Evolutionary conservation across 768 basidiomycete species (phyloP), one percentile per base, ranked within the genome.

Genomic region (Xanthoconium stramineum): DNA sequence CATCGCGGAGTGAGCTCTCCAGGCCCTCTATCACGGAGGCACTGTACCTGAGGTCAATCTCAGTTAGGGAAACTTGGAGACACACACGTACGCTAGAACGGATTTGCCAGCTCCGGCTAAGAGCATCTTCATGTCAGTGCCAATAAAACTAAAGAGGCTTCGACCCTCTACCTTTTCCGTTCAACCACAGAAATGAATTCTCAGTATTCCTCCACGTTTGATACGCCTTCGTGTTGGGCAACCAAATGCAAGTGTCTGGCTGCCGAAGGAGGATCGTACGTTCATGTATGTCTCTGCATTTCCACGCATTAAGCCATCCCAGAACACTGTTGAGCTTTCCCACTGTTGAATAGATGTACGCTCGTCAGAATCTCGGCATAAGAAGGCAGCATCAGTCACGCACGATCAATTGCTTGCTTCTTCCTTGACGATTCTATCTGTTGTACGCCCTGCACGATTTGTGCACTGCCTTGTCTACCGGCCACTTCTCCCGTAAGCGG

Each of bases 51-150:
- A 1, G 1, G 33, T 64, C 24, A 58, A 32, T 5, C 33, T 32
- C 6, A 19, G 11, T 0, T 13, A n/a, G 3, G 14, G 5, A 19
- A 0, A 3, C n/a, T n/a, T n/a, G 13, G 5, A 0, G 0, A 9
- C 3, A 5, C 5, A 4, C 24, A 53, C 56, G 13, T 39, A 64
- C 63, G 56, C 42, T 35, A 64, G 11, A 0, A 64, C 59, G 3
- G 63, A 61, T 29, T 64, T 65, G 3, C 63, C 63, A 0, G 54
- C 56, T 6, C 60, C 63, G 1, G 56, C 63, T 65, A 8, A 19
- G 29, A 46, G 35, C 1, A 20, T 19, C 11, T 14, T 1, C 0
- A 13, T 1, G 0, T 63, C 6, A 47, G 14, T 3, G 32, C 46
- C 1, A 0, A 7, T 19, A 32, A 10, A 2, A 5, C 28, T n/a